A percentile compares a stretch with the other conserved stretches of the same genome.
These are phyloP conservation scores for Saturnispora besseyi DNA, from an alignment of 805 yeast species.

Conservation along the genomic window DNA sequence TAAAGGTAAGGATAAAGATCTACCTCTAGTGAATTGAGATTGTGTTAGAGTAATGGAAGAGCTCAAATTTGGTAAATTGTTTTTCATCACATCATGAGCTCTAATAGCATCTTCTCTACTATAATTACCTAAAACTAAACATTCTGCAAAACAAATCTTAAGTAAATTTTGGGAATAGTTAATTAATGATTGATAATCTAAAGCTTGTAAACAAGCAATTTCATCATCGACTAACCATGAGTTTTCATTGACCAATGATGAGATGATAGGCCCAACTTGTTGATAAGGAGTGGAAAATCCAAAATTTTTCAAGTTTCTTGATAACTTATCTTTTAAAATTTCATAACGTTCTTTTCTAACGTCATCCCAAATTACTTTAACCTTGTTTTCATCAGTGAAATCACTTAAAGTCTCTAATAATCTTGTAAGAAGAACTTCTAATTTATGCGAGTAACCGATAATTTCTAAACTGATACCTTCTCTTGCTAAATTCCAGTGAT, in stretches of 20 bases:
- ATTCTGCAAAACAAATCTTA: slow-evolving; percentile 56
- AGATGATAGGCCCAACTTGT: slow-evolving; percentile 59
- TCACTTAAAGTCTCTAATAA: slow-evolving; percentile 45
- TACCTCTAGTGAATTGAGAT: slow-evolving; percentile 35
- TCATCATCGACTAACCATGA: slow-evolving; percentile 61
- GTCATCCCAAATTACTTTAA: slow-evolving; percentile 19
- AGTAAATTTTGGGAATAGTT: slow-evolving; percentile 44
- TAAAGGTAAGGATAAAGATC: slow-evolving; percentile 35
- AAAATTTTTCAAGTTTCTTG: slow-evolving; percentile 57
- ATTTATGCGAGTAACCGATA: slow-evolving; percentile 78
- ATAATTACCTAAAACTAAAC: slow-evolving; percentile 72
- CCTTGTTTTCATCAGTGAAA: slow-evolving; percentile 28
- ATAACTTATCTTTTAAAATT: slow-evolving; percentile 52
- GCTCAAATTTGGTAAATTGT: slow-evolving; percentile 19
- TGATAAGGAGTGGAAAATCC: slow-evolving; percentile 69
- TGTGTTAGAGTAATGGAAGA: slow-evolving; percentile 31
- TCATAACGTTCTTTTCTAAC: slow-evolving; percentile 52
- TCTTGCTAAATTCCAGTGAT: slow-evolving; percentile 47
- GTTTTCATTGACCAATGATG: slow-evolving; percentile 61
- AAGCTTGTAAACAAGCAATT: slow-evolving; percentile 38
- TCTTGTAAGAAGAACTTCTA: slow-evolving; percentile 50
- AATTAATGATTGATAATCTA: slow-evolving; percentile 33
- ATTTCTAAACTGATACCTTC: slow-evolving; percentile 65
- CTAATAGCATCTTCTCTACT: slow-evolving; percentile 43
- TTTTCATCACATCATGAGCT: slow-evolving; percentile 34